phyloP scores from a whole-genome alignment of 148 eudicot species.

The Fagopyrum homotropicum region DNA sequence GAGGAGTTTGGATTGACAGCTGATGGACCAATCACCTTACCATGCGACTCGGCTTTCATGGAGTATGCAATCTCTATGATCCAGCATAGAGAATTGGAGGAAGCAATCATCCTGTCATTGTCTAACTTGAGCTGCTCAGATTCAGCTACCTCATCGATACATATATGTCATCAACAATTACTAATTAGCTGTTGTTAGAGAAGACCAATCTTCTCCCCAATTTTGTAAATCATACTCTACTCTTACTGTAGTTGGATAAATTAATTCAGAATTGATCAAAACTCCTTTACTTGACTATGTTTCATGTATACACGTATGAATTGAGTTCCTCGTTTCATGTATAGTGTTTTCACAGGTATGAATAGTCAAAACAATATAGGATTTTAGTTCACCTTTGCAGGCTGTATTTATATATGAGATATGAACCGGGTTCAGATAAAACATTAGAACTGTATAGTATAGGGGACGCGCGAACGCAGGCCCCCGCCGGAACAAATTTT shows the following conservation, averaged over 20 bases:
- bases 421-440: too few relatives aligned
- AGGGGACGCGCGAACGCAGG: conserved; percentile 84
- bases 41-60: too few relatives aligned
- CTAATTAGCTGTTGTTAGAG: neutral
- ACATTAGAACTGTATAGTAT: neutral
- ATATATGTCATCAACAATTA: too few relatives aligned
- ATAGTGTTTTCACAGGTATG: too few relatives aligned
- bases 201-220: neutral
- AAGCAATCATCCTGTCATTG: conserved; percentile 4
- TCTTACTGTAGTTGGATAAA: neutral
- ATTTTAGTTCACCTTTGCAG: too few relatives aligned
- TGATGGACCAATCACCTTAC: too few relatives aligned
- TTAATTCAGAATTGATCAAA: neutral
- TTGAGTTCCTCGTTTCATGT: too few relatives aligned
- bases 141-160: too few relatives aligned
- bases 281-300: neutral
- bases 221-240: neutral
- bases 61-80: too few relatives aligned
- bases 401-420: too few relatives aligned
- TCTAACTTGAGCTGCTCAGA: neutral
- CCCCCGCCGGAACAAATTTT: conserved; percentile 62
- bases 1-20: too few relatives aligned
- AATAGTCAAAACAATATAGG: too few relatives aligned
- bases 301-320: neutral
- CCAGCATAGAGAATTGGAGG: neutral